phyloP scores from a whole-genome alignment of 805 yeast species.

The Hanseniaspora singularis region DNA sequence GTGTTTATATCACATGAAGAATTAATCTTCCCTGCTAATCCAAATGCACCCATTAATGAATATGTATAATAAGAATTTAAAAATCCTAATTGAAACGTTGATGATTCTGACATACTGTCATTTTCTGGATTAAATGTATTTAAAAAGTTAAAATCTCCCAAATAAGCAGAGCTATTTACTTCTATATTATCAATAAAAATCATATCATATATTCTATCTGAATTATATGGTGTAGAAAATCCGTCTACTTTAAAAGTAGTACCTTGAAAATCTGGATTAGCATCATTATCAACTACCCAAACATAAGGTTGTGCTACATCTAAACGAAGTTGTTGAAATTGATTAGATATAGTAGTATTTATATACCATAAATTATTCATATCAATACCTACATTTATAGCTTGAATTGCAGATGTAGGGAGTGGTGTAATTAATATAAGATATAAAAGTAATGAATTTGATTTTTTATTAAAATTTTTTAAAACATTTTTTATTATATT shows the following conservation, averaged over 20 bases:
- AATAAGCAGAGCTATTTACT: conserved; percentile 22
- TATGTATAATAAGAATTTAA: conserved; percentile 30
- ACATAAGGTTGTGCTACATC: conserved; percentile 33
- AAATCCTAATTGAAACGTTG: conserved; percentile 25
- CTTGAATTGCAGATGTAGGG: too few relatives aligned
- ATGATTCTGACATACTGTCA: not conserved
- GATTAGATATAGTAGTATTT: conserved; percentile 25
- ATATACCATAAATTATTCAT: conserved; percentile 24
- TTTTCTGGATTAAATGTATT: not conserved
- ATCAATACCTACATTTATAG: conserved; percentile 22
- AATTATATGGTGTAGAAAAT: not conserved
- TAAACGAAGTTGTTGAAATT: conserved; percentile 25
- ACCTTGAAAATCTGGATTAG: conserved; percentile 2
- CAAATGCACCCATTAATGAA: conserved; percentile 35
- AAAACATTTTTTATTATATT: too few relatives aligned
- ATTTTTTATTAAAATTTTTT: too few relatives aligned
- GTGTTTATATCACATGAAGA: too few relatives aligned
- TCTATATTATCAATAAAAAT: conserved; percentile 22
- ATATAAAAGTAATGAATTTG: too few relatives aligned
- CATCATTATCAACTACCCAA: conserved; percentile 26
- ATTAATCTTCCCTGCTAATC: conserved; percentile 36
- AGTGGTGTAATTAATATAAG: too few relatives aligned
- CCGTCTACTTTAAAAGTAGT: not conserved
- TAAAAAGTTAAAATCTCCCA: conserved; percentile 8
- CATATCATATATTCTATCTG: conserved; percentile 15